phyloP scores from a whole-genome alignment of 768 basidiomycete species.

The Nevesoporus exiguus region DNA sequence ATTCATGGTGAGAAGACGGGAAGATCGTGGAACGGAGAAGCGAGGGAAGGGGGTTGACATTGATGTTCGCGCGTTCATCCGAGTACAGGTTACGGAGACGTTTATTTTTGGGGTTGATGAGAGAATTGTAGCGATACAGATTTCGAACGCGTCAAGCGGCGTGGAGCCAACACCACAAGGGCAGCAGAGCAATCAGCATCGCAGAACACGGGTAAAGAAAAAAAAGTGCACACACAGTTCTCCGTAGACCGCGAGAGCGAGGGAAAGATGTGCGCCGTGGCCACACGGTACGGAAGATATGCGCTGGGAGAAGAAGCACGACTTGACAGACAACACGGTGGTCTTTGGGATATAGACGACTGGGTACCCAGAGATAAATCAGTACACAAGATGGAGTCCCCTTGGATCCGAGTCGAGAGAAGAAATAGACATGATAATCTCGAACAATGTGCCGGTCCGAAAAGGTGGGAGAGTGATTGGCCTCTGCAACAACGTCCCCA shows the following conservation, averaged over 20 bases:
- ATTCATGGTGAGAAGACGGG: slow-evolving; percentile 15
- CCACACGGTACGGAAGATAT: slow-evolving; percentile 52
- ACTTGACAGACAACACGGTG: slow-evolving; percentile 58
- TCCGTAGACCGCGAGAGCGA: slow-evolving; percentile 59
- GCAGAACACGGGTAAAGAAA: neutral
- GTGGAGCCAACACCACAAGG: slow-evolving; percentile 13
- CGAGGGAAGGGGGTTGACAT: slow-evolving; percentile 16
- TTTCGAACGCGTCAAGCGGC: slow-evolving; percentile 8
- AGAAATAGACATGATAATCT: slow-evolving; percentile 1
- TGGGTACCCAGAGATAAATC: slow-evolving; percentile 25
- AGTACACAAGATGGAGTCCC: neutral
- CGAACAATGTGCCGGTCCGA: slow-evolving; percentile 2
- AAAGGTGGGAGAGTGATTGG: neutral
- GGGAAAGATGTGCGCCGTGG: slow-evolving; percentile 53
- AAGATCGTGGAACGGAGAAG: slow-evolving; percentile 8
- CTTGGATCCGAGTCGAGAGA: neutral
- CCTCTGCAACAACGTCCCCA: neutral
- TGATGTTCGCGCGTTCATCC: slow-evolving; percentile 24
- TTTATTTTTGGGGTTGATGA: slow-evolving; percentile 20
- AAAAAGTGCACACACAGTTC: slow-evolving; percentile 51
- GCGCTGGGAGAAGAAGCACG: slow-evolving; percentile 44
- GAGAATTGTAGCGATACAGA: slow-evolving; percentile 9
- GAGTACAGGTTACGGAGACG: slow-evolving; percentile 3
- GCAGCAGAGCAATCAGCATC: slow-evolving; percentile 6
- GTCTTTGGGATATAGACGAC: slow-evolving; percentile 65